These are phyloP conservation scores for Diaporthe australafricana DNA, from an alignment of 2,329 filamentous ascomycete species.

Conservation along the genomic window DNA sequence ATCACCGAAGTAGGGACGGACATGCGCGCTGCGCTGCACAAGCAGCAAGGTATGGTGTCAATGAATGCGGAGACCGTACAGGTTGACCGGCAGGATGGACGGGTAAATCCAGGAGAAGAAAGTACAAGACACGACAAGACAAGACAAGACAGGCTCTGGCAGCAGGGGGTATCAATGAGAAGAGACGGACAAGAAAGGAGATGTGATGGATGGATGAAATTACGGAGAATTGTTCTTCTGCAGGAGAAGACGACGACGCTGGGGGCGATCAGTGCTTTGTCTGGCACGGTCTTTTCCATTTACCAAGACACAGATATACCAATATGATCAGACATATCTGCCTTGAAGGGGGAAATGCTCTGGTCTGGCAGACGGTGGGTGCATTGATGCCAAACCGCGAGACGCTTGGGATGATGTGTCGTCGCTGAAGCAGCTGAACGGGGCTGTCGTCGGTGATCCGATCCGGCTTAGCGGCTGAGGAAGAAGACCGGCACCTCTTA, in stretches of 20 bases:
- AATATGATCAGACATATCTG: not conserved
- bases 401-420: constrained; percentile 15
- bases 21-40: constrained; percentile 15
- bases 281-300: not conserved
- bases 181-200: constrained; percentile 12
- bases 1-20: constrained; percentile 32
- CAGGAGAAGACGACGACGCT: not conserved
- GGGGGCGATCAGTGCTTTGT: not conserved
- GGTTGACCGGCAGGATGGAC: constrained; percentile 12
- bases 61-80: constrained; percentile 31
- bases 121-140: constrained; percentile 5
- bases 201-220: not conserved
- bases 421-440: constrained; percentile 19
- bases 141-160: constrained; percentile 1
- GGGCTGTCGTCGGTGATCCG: constrained; percentile 17
- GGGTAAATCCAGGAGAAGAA: constrained; percentile 4
- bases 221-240: constrained; percentile 11
- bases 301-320: not conserved
- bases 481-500: not conserved
- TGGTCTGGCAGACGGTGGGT: not conserved
- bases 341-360: not conserved
- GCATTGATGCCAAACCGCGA: constrained; percentile 12
- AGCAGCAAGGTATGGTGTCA: constrained; percentile 30
- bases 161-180: constrained; percentile 26
- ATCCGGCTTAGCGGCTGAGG: constrained; percentile 19